Conservation (phyloP, 2,329 filamentous ascomycete species). For the Aspergillus brunneoviolaceus region DNA sequence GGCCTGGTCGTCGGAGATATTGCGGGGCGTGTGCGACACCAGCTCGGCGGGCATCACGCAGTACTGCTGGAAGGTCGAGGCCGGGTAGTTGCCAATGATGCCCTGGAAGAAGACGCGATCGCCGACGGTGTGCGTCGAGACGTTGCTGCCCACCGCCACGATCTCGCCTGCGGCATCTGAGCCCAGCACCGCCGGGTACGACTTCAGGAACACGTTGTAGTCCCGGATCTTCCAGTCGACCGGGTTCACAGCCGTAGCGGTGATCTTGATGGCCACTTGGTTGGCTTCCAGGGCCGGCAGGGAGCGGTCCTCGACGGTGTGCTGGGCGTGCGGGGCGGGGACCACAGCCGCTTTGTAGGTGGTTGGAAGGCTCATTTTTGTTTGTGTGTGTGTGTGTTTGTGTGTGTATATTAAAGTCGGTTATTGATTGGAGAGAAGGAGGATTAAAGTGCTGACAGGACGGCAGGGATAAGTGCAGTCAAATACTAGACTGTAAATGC, state of each 20-base stretch:
- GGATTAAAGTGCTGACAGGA: background rate
- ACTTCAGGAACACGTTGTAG: slow-evolving; percentile 23
- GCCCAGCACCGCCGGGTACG: slow-evolving; percentile 17
- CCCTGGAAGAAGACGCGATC: slow-evolving; percentile 39
- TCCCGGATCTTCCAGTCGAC: slow-evolving; percentile 33
- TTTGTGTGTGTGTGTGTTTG: background rate
- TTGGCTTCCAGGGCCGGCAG: slow-evolving; percentile 16
- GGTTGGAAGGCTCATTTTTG: slow-evolving; percentile 2
- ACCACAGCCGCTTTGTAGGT: slow-evolving; percentile 17
- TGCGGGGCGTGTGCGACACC: slow-evolving; percentile 32
- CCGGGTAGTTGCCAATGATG: slow-evolving; percentile 31
- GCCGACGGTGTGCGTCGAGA: slow-evolving; percentile 20
- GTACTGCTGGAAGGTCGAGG: slow-evolving; percentile 41
- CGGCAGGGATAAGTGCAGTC: too few relatives aligned
- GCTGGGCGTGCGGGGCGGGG: slow-evolving; percentile 11
- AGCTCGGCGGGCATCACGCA: slow-evolving; percentile 35
- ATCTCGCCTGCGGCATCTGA: slow-evolving; percentile 24
- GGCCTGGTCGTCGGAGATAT: slow-evolving; percentile 32
- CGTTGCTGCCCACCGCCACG: slow-evolving; percentile 20
- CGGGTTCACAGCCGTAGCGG: slow-evolving; percentile 22
- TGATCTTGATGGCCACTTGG: slow-evolving; percentile 18
- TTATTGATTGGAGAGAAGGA: background rate
- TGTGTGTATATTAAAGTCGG: background rate
- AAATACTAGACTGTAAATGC: too few relatives aligned
- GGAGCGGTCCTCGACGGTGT: slow-evolving; percentile 19